These are phyloP conservation scores for Coemansia sp. DNA, from an alignment of 192 early-diverging fungal species.

Conservation along the genomic window DNA sequence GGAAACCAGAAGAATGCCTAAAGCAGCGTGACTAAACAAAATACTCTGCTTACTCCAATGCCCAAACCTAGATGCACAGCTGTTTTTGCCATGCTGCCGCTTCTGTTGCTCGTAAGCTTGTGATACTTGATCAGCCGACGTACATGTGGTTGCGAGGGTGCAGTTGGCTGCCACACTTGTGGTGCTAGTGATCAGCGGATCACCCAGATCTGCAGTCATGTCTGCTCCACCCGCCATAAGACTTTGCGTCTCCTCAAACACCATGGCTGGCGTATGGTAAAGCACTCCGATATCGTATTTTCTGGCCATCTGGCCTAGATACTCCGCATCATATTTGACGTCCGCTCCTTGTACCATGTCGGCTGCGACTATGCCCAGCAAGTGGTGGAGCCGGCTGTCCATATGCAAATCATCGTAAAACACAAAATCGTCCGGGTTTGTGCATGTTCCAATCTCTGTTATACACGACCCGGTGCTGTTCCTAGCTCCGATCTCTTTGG, in stretches of 20 bases:
- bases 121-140: not conserved
- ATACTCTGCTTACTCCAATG: not conserved
- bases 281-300: slow-evolving; percentile 34
- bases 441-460: slow-evolving; percentile 9
- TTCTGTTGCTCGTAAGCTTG: not conserved
- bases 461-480: slow-evolving; percentile 29
- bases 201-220: not conserved
- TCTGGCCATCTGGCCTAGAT: slow-evolving; percentile 17
- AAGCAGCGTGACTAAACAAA: not conserved
- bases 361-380: slow-evolving; percentile 26
- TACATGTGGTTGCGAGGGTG: slow-evolving; percentile 22
- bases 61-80: not conserved
- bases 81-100: not conserved
- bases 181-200: slow-evolving; percentile 21
- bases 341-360: slow-evolving; percentile 16
- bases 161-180: slow-evolving; percentile 18
- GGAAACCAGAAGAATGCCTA: not conserved
- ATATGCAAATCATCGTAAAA: slow-evolving; percentile 32
- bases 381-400: slow-evolving; percentile 29
- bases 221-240: not conserved
- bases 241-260: not conserved
- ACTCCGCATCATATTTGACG: slow-evolving; percentile 23
- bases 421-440: slow-evolving; percentile 22
- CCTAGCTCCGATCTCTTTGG: slow-evolving; percentile 18
- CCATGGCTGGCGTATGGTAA: slow-evolving; percentile 21